phyloP scores from a whole-genome alignment of 805 yeast genomes.

The Yarrowia sp. region DNA sequence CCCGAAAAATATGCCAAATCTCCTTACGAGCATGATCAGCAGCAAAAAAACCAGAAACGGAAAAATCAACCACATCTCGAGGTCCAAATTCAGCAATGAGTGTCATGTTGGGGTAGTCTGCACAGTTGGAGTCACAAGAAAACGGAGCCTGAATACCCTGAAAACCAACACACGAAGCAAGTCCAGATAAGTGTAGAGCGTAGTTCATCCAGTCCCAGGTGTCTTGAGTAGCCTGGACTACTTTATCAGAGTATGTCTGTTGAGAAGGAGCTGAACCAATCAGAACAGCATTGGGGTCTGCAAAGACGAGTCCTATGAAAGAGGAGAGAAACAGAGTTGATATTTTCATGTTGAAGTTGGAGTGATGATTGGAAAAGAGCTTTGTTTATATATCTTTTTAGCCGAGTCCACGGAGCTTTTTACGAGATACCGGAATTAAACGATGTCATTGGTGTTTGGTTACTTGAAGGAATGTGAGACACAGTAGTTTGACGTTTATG shows the following conservation, averaged over 20 bases:
- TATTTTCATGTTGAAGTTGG: neutral
- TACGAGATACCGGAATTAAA: too few relatives aligned
- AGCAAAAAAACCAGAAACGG: neutral
- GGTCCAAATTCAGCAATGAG: constrained; percentile 5
- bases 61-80: neutral
- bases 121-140: neutral
- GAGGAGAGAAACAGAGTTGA: neutral
- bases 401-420: too few relatives aligned
- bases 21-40: neutral
- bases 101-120: neutral
- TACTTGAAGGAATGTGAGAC: too few relatives aligned
- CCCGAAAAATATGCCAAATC: constrained; percentile 1
- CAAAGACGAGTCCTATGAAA: neutral
- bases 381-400: too few relatives aligned
- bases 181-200: constrained; percentile 3
- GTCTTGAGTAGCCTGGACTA: neutral
- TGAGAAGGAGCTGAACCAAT: neutral
- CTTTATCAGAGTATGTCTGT: neutral
- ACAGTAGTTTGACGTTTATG: too few relatives aligned
- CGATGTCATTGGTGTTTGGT: too few relatives aligned
- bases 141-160: neutral
- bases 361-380: too few relatives aligned
- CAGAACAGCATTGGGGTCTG: neutral
- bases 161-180: constrained; percentile 5
- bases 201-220: constrained; percentile 20